A percentile compares a stretch with the other conserved stretches of the same genome.
These are phyloP conservation scores for Posidonia australis DNA, from an alignment of 106 monocot genomes.

Conservation along the genomic window DNA sequence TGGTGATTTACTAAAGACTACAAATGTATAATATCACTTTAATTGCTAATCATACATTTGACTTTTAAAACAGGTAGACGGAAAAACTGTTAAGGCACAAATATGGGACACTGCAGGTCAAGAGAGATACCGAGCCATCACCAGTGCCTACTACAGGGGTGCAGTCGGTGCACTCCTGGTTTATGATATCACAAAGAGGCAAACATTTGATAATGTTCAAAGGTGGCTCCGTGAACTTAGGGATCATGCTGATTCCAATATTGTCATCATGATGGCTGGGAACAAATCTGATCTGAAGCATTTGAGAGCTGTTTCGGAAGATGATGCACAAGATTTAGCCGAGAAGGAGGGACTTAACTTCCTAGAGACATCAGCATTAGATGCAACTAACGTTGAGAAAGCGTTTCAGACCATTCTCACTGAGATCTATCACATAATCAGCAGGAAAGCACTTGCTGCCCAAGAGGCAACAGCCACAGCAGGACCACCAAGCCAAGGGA, in stretches of 20 bases:
- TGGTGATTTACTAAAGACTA: no score
- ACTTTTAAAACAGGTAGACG: no score
- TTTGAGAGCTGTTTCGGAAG: conserved; percentile 10
- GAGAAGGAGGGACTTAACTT: conserved; percentile 72
- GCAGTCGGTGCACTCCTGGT: conserved; percentile 34
- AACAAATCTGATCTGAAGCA: conserved; percentile 60
- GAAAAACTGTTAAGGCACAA: no score
- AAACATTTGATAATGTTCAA: conserved; percentile 59
- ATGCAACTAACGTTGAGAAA: conserved; percentile 51
- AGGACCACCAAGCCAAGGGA: conserved; percentile 47
- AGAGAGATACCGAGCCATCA: conserved; percentile 69
- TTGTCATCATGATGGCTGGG: conserved; percentile 73
- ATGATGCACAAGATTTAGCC: conserved; percentile 40
- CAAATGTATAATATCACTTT: no score
- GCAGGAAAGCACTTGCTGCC: conserved; percentile 60
- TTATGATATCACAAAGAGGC: conserved; percentile 73
- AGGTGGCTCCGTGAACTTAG: conserved; percentile 60
- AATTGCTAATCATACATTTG: no score
- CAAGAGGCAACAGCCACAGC: conserved; percentile 26
- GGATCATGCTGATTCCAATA: conserved; percentile 69
- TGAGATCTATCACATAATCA: conserved; percentile 55
- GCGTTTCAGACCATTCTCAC: conserved; percentile 48
- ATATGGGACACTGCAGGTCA: conserved; percentile 15
- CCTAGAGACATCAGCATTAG: conserved; percentile 36
- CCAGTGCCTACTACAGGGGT: conserved; percentile 69